Conservation (phyloP, 768 basidiomycete species). For the Flagelloscypha sp. region DNA sequence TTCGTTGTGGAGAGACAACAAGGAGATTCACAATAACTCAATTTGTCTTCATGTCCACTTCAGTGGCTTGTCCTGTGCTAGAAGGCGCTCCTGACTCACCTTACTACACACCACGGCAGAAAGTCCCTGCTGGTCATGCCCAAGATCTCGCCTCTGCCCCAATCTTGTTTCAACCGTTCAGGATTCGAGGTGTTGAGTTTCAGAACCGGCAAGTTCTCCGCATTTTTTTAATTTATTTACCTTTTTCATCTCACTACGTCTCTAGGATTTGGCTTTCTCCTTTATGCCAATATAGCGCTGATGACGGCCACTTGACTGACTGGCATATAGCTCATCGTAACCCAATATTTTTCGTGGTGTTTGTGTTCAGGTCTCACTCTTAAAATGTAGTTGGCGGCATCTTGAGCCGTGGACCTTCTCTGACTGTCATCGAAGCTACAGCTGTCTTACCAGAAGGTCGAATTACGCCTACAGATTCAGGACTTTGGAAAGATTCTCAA, state of each 20-base stretch:
- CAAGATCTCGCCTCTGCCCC: slow-evolving; percentile 23
- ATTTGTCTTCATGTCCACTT: too few relatives aligned
- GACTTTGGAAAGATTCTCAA: slow-evolving; percentile 59
- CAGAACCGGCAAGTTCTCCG: slow-evolving; percentile 44
- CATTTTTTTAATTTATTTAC: not conserved
- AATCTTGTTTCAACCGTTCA: slow-evolving; percentile 45
- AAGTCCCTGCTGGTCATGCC: slow-evolving; percentile 26
- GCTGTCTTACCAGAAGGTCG: slow-evolving; percentile 53
- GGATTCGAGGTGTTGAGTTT: slow-evolving; percentile 43
- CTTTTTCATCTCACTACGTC: not conserved
- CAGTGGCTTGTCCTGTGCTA: too few relatives aligned
- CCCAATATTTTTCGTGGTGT: slow-evolving; percentile 16
- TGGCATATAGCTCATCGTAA: slow-evolving; percentile 61
- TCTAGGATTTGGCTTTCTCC: slow-evolving; percentile 46
- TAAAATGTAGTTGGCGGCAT: slow-evolving; percentile 53
- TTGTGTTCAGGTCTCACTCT: slow-evolving; percentile 3
- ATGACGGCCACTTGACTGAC: slow-evolving; percentile 40
- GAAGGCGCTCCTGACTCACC: slow-evolving; percentile 25
- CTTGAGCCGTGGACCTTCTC: slow-evolving; percentile 43
- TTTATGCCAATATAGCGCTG: slow-evolving; percentile 52
- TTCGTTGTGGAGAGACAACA: too few relatives aligned
- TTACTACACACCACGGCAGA: slow-evolving; percentile 30
- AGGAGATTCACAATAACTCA: too few relatives aligned
- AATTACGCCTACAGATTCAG: slow-evolving; percentile 59
- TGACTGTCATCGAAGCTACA: slow-evolving; percentile 59